Evolutionary conservation across 805 yeast species (phyloP).

Genomic region (Teunomyces pallodes): DNA sequence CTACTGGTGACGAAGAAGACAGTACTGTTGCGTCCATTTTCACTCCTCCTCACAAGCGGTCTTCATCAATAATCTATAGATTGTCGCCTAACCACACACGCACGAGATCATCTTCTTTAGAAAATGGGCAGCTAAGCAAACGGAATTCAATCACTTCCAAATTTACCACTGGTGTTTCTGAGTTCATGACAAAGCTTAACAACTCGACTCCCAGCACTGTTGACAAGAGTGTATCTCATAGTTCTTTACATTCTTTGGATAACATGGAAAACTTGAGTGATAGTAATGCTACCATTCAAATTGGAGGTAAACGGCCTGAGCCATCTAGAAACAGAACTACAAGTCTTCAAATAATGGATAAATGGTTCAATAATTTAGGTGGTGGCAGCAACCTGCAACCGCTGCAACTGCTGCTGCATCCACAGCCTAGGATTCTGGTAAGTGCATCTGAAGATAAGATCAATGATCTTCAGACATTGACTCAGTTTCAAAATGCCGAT

Average conservation of each 20-base stretch:
- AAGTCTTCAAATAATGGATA: conserved; percentile 42
- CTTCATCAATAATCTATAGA: conserved; percentile 25
- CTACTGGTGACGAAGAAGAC: conserved; percentile 6
- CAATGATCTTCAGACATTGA: conserved; percentile 20
- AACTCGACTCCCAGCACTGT: conserved; percentile 11
- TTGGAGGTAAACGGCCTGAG: conserved; percentile 20
- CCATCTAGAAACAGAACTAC: conserved; percentile 30
- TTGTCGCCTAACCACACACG: conserved; percentile 37
- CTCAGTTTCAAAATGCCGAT: conserved; percentile 31
- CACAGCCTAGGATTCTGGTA: conserved; percentile 5
- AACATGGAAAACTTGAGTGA: conserved; percentile 15
- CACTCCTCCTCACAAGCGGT: conserved; percentile 9
- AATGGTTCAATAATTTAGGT: conserved; percentile 38
- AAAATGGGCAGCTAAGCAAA: conserved; percentile 17
- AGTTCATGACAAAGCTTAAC: conserved; percentile 42
- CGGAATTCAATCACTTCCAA: conserved; percentile 37
- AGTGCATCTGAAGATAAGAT: conserved; percentile 5
- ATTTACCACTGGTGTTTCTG: conserved; percentile 39
- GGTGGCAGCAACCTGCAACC: conserved; percentile 6
- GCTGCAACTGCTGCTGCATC: conserved; percentile 2
- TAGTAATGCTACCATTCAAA: conserved; percentile 8
- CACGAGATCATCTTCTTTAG: conserved; percentile 39
- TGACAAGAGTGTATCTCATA: conserved; percentile 21
- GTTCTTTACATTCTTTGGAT: conserved; percentile 35
- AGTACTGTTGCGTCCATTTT: conserved; percentile 3